Conservation (phyloP, 2,329 filamentous ascomycete species). For the Teratosphaeria nubilosa region DNA sequence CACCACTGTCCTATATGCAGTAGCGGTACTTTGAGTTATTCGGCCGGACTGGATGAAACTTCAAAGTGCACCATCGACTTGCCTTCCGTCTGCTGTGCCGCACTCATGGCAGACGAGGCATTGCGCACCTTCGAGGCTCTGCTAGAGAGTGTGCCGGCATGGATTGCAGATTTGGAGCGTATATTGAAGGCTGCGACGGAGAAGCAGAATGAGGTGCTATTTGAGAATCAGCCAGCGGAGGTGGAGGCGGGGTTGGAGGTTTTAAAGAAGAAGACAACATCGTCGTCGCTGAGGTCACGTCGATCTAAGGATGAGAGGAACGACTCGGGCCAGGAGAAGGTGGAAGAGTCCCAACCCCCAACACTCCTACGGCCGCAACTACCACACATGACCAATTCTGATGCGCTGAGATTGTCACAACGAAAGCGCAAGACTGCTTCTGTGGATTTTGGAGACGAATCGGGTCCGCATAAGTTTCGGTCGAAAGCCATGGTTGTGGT, state of each 20-base stretch:
- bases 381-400: slow-evolving; percentile 19
- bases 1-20: neutral
- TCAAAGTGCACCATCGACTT: slow-evolving; percentile 1
- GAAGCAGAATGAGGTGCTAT: slow-evolving; percentile 19
- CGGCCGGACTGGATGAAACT: neutral
- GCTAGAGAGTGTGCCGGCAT: slow-evolving; percentile 20
- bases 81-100: neutral
- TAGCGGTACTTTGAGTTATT: neutral
- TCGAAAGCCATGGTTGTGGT: slow-evolving; percentile 70
- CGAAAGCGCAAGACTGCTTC: slow-evolving; percentile 37
- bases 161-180: slow-evolving; percentile 23
- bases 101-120: slow-evolving; percentile 23
- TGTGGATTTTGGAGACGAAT: slow-evolving; percentile 28
- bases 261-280: slow-evolving; percentile 7
- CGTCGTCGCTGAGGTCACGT: slow-evolving; percentile 14
- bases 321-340: neutral
- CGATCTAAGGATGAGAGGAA: neutral
- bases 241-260: neutral
- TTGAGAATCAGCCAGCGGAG: slow-evolving; percentile 12
- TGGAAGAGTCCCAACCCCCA: neutral
- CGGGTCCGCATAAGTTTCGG: slow-evolving; percentile 48
- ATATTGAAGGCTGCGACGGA: slow-evolving; percentile 17
- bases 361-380: slow-evolving; percentile 12
- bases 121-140: slow-evolving; percentile 20
- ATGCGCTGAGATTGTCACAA: slow-evolving; percentile 20